A percentile compares a stretch with the other conserved stretches of the same genome.
phyloP scores from a whole-genome alignment of 2,329 filamentous ascomycete species.

The Colletotrichum sp. region DNA sequence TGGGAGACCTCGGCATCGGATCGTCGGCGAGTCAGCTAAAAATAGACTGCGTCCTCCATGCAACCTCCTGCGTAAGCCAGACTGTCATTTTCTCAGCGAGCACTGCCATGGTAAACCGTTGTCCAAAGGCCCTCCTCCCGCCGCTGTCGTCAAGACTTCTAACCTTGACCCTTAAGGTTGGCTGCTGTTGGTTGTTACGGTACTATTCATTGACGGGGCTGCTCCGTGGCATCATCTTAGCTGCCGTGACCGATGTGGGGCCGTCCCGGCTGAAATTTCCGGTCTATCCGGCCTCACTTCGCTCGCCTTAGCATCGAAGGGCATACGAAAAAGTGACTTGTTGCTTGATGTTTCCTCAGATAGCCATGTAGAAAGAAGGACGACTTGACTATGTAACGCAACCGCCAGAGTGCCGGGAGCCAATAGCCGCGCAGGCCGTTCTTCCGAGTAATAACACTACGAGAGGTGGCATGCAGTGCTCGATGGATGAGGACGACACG shows the following conservation, averaged over 20 bases:
- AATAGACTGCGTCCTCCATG: not conserved
- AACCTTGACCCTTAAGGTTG: no score
- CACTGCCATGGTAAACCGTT: not conserved
- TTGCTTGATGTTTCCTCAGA: not conserved
- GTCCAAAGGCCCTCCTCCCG: not conserved
- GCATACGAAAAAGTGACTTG: not conserved
- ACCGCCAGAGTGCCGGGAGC: not conserved
- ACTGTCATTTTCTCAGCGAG: not conserved
- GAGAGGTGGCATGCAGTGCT: not conserved
- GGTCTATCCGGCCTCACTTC: not conserved
- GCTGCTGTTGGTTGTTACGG: not conserved
- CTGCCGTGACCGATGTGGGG: not conserved
- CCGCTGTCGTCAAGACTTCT: not conserved
- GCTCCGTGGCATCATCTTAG: not conserved
- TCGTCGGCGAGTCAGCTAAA: not conserved
- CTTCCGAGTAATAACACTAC: not conserved
- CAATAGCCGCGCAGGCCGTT: not conserved
- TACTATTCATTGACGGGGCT: not conserved
- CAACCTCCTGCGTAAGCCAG: not conserved
- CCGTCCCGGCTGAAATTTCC: not conserved
- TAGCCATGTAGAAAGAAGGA: not conserved
- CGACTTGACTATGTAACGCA: not conserved
- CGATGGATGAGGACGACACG: not conserved
- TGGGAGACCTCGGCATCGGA: not conserved
- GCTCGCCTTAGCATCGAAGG: not conserved